Percentiles rank a stretch among this genome's conserved stretches.
phyloP scores from a whole-genome alignment of 208 protist species.

The Zelonia costaricensis region DNA sequence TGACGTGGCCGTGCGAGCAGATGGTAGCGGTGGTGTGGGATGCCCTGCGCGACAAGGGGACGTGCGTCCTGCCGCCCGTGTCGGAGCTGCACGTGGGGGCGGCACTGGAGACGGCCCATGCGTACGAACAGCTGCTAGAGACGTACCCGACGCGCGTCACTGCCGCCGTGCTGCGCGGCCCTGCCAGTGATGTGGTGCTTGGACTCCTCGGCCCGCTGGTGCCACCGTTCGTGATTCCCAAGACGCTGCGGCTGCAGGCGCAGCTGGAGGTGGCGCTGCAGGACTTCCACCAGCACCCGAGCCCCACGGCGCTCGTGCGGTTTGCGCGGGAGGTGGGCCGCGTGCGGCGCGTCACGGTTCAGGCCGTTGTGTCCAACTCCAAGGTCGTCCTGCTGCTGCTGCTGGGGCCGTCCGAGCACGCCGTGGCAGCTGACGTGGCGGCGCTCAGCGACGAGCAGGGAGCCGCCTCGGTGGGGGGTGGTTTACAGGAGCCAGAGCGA shows the following conservation, averaged over 20 bases:
- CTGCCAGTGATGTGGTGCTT: slow-evolving; percentile 13
- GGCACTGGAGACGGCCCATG: slow-evolving; percentile 33
- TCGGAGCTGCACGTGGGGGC: slow-evolving; percentile 31
- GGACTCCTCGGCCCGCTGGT: slow-evolving; percentile 16
- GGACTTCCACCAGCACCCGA: slow-evolving; percentile 50
- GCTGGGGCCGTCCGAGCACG: slow-evolving; percentile 15
- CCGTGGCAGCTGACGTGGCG: too few relatives aligned
- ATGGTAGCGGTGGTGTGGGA: slow-evolving; percentile 46
- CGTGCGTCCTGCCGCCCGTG: slow-evolving; percentile 42
- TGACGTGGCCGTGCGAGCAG: slow-evolving; percentile 25
- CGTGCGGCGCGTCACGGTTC: slow-evolving; percentile 34
- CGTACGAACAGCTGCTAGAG: slow-evolving; percentile 53
- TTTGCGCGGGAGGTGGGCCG: slow-evolving; percentile 38
- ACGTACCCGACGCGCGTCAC: slow-evolving; percentile 32
- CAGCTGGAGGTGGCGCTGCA: slow-evolving; percentile 41
- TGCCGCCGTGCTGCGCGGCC: slow-evolving; percentile 39
- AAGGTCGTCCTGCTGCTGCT: slow-evolving; percentile 51
- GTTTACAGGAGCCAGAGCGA: too few relatives aligned
- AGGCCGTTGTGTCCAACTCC: slow-evolving; percentile 53
- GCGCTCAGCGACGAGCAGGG: neutral
- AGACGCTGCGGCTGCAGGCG: slow-evolving; percentile 2
- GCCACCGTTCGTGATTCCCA: slow-evolving; percentile 19
- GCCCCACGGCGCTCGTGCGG: slow-evolving; percentile 49
- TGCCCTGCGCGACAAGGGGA: slow-evolving; percentile 32
- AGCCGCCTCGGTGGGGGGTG: too few relatives aligned